These are phyloP conservation scores for Zygosaccharomyces bisporus DNA, from an alignment of 805 yeast genomes.

Conservation along the genomic window DNA sequence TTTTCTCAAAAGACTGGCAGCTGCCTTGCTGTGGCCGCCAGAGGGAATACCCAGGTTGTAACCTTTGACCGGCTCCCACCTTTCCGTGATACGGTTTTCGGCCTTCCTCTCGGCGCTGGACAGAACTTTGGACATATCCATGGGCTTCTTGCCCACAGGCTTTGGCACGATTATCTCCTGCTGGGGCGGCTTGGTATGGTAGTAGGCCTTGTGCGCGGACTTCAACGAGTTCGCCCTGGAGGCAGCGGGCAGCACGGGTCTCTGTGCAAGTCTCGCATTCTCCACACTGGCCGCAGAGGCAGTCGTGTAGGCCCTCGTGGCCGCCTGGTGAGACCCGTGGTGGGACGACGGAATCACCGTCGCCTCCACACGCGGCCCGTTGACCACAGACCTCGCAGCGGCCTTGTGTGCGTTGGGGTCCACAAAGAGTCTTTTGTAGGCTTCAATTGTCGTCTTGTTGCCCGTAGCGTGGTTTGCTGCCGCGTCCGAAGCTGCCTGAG, in stretches of 20 bases:
- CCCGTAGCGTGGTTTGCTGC: conserved; percentile 75
- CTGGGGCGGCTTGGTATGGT: conserved; percentile 11
- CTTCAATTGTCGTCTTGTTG: conserved; percentile 55
- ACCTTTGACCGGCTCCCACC: conserved; percentile 15
- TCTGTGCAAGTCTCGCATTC: conserved; percentile 9
- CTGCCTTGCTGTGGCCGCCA: conserved; percentile 15
- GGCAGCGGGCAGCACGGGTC: conserved; percentile 3
- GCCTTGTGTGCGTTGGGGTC: conserved; percentile 35
- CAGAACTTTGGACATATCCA: conserved; percentile 31
- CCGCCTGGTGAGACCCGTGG: conserved; percentile 26
- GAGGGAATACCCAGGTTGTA: conserved; percentile 1
- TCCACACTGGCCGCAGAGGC: conserved; percentile 18
- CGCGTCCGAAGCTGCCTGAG: conserved; percentile 56
- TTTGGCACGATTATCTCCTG: conserved; percentile 11
- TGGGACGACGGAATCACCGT: conserved; percentile 10
- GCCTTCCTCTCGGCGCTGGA: conserved; percentile 33
- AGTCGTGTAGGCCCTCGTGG: conserved; percentile 31
- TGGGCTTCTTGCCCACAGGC: conserved; percentile 13
- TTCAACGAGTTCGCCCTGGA: conserved; percentile 16
- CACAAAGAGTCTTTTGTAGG: conserved; percentile 51
- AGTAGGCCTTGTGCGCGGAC: conserved; percentile 13
- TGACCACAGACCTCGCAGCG: conserved; percentile 27
- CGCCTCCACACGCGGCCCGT: conserved; percentile 10
- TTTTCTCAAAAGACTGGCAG: conserved; percentile 6
- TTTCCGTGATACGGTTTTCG: conserved; percentile 24